Evolutionary conservation across 371 early-diverging fungal genomes (phyloP).

Genomic region (Umbelopsis sp.): DNA sequence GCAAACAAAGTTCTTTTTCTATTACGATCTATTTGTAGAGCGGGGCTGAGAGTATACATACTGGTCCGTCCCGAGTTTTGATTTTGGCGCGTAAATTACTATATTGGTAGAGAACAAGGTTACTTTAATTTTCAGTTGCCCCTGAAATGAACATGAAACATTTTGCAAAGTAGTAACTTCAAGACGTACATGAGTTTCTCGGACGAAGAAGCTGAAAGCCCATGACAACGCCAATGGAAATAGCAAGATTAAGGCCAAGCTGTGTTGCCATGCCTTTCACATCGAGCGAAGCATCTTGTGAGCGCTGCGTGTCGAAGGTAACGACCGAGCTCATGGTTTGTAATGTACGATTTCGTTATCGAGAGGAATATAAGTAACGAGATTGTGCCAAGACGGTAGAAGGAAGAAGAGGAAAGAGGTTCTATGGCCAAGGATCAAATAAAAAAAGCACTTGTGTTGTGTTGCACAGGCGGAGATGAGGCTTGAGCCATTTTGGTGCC

Average conservation of each 20-base stretch:
- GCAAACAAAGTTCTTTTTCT: background rate
- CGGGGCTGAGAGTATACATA: slow-evolving; percentile 26
- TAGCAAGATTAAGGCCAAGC: slow-evolving; percentile 50
- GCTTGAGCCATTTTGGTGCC: background rate
- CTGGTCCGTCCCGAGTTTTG: slow-evolving; percentile 41
- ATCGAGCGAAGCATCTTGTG: slow-evolving; percentile 44
- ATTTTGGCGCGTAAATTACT: slow-evolving; percentile 54
- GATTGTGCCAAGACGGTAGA: background rate
- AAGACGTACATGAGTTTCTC: slow-evolving; percentile 29
- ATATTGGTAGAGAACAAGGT: slow-evolving; percentile 22
- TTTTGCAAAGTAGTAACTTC: background rate
- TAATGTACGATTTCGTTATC: background rate
- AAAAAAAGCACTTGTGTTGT: background rate
- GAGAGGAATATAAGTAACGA: no score
- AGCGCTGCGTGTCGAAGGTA: slow-evolving; percentile 36
- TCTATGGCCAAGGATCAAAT: background rate
- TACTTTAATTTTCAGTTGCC: background rate
- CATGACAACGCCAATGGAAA: slow-evolving; percentile 48
- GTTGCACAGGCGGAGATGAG: background rate
- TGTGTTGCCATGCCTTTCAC: slow-evolving; percentile 52
- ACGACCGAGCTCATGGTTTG: slow-evolving; percentile 17
- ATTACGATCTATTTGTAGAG: slow-evolving; percentile 4
- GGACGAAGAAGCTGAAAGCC: slow-evolving; percentile 53
- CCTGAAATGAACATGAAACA: background rate
- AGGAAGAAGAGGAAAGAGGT: background rate